These are phyloP conservation scores for Xylaria sp. DNA, from an alignment of 495 filamentous ascomycete species.

Conservation along the genomic window DNA sequence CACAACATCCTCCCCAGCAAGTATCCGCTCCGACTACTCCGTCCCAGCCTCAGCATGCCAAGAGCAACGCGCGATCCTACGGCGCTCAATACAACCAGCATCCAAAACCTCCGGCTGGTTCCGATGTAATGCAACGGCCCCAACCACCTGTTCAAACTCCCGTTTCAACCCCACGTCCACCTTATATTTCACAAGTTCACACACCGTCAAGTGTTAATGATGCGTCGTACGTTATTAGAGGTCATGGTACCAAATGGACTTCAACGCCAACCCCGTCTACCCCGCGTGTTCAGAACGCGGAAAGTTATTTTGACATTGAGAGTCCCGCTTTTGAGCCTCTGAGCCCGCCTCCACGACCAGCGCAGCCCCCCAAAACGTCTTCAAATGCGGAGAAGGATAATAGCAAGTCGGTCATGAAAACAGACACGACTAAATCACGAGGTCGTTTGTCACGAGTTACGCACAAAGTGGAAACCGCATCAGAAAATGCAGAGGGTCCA, in stretches of 20 bases:
- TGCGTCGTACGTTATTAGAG: conserved; percentile 39
- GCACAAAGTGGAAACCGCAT: conserved; percentile 44
- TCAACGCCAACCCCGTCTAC: conserved; percentile 54
- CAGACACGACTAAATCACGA: conserved; percentile 43
- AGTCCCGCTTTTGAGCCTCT: conserved; percentile 55
- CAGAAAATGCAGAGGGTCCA: conserved; percentile 62
- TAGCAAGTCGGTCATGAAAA: conserved; percentile 34
- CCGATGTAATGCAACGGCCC: conserved; percentile 31
- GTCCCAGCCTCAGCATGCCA: conserved; percentile 42
- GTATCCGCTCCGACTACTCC: conserved; percentile 36
- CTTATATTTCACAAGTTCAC: conserved; percentile 30
- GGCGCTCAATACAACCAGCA: conserved; percentile 52
- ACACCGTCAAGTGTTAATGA: conserved; percentile 28
- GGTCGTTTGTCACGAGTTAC: conserved; percentile 41
- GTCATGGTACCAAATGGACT: conserved; percentile 58
- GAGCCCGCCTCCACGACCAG: conserved; percentile 53
- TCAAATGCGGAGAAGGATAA: conserved; percentile 38
- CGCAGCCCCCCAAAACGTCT: conserved; percentile 37
- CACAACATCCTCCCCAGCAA: conserved; percentile 32
- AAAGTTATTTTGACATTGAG: conserved; percentile 39
- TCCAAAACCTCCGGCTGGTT: conserved; percentile 39
- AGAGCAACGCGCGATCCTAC: conserved; percentile 41
- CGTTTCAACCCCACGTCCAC: conserved; percentile 22
- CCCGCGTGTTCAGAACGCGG: conserved; percentile 42
- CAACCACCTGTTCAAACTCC: conserved; percentile 39